A percentile compares a stretch with the other conserved stretches of the same genome.
Conservation (phyloP, 2,329 filamentous ascomycete genomes). For the Coniochaeta ligniaria region DNA sequence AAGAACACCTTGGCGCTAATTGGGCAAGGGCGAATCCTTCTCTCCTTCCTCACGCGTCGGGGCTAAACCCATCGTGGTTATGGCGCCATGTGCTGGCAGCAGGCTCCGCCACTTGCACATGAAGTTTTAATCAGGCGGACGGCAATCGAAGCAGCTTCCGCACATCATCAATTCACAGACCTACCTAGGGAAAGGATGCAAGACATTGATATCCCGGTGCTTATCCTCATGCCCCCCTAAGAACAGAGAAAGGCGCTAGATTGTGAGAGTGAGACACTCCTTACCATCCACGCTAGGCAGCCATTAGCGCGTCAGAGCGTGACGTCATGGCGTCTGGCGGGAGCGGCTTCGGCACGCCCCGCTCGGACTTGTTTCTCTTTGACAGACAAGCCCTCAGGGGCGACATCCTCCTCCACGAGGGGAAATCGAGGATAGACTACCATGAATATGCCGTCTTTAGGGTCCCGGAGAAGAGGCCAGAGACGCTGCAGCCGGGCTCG, state of each 20-base stretch:
- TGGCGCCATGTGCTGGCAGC: neutral
- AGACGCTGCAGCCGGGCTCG: conserved; percentile 7
- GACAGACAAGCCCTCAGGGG: conserved; percentile 23
- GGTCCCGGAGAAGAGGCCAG: conserved; percentile 10
- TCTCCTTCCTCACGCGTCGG: neutral
- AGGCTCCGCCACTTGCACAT: neutral
- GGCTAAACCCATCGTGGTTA: neutral
- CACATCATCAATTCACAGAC: neutral
- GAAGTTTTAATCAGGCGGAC: too few species aligned
- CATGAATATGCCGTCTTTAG: conserved; percentile 31
- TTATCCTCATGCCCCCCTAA: neutral
- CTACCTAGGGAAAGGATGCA: neutral
- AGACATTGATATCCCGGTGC: neutral
- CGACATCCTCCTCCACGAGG: conserved; percentile 24
- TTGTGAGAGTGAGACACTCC: neutral
- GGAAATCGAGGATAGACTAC: conserved; percentile 24
- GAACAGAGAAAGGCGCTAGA: neutral
- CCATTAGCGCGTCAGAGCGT: neutral
- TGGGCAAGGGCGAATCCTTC: neutral
- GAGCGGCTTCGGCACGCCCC: conserved; percentile 3
- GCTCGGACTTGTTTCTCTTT: conserved; percentile 28
- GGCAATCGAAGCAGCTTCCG: too few species aligned
- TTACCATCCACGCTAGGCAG: neutral
- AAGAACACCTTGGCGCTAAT: neutral
- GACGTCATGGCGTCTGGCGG: neutral